Conservation (phyloP, 2,329 filamentous ascomycete species). For the Colletotrichum sp. region DNA sequence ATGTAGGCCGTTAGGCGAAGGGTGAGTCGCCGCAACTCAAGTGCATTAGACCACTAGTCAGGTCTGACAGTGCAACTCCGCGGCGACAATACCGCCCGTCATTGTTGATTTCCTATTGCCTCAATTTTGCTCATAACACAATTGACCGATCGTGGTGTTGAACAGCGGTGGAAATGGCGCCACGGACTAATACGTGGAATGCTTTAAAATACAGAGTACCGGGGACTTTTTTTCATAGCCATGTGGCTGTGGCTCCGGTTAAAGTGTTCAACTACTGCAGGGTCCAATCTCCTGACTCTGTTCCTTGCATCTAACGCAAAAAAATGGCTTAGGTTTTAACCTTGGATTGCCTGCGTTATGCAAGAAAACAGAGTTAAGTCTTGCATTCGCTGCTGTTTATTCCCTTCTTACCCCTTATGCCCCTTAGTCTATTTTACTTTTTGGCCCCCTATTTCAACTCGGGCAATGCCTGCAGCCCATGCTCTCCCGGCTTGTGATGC, state of each 20-base stretch:
- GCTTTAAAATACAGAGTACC: neutral
- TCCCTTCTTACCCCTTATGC: neutral
- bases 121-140: neutral
- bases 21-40: neutral
- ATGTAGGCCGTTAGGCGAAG: neutral
- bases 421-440: slow-evolving; percentile 1
- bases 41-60: neutral
- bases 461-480: neutral
- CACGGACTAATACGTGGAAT: neutral
- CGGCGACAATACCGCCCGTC: neutral
- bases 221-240: neutral
- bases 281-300: neutral
- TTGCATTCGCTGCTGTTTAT: neutral
- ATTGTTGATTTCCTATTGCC: neutral
- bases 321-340: neutral
- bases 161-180: neutral
- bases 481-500: neutral
- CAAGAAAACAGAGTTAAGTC: neutral
- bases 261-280: neutral
- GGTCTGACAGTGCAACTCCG: neutral
- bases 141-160: neutral
- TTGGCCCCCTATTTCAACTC: neutral
- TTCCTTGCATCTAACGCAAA: neutral
- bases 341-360: neutral
- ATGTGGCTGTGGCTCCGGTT: neutral